Percentiles rank a stretch among this genome's conserved stretches.
phyloP scores from a whole-genome alignment of 768 basidiomycete species.

The Boletus sp. region DNA sequence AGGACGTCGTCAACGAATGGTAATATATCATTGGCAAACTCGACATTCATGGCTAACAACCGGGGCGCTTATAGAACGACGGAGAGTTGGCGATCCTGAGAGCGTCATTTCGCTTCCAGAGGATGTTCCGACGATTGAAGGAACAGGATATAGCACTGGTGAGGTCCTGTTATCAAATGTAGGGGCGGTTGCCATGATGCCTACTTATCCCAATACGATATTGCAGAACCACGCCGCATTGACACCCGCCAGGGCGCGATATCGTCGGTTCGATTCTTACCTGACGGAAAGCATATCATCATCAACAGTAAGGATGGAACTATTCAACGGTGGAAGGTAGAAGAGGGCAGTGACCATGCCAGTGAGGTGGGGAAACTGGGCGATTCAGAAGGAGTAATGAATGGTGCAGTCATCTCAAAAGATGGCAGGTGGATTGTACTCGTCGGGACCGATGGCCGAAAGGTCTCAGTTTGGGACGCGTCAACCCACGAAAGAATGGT shows the following conservation, averaged over 20 bases:
- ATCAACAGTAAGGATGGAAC: conserved; percentile 5
- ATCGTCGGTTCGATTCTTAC: conserved; percentile 11
- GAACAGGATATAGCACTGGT: background rate
- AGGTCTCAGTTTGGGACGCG: conserved; percentile 10
- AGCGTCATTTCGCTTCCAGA: background rate
- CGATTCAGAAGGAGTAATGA: background rate
- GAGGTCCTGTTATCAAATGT: background rate
- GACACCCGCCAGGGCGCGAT: background rate
- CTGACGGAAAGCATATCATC: conserved; percentile 9
- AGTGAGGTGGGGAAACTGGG: background rate
- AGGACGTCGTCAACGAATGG: conserved; percentile 1
- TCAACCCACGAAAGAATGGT: conserved; percentile 1
- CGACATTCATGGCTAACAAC: background rate
- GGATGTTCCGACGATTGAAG: background rate
- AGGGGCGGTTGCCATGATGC: background rate
- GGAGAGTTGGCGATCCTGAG: background rate
- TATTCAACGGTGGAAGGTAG: conserved; percentile 8
- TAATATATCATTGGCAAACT: background rate
- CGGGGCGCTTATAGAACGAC: background rate
- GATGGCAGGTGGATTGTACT: conserved; percentile 19
- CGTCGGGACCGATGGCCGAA: background rate
- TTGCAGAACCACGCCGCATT: conserved; percentile 5
- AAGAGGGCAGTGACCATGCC: background rate
- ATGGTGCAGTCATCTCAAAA: conserved; percentile 5
- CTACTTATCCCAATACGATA: too few species aligned